Evolutionary conservation across 441 rosid species (phyloP).

Genomic region (Rhodomyrtus psidioides): DNA sequence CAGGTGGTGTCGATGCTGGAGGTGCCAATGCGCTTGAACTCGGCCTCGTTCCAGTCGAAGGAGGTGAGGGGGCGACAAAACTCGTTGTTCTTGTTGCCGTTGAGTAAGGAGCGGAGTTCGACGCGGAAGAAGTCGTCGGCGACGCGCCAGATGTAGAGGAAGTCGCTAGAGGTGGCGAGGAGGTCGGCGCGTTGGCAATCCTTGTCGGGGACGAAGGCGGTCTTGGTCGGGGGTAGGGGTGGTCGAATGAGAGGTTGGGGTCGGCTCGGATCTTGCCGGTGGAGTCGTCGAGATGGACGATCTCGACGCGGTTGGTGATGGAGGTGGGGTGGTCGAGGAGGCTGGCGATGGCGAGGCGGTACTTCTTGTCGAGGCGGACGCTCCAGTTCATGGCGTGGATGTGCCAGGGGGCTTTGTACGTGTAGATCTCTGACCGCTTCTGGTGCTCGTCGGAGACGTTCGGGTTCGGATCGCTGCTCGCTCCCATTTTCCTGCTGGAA

Average conservation of each 20-base stretch:
- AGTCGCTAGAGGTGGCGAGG: constrained; percentile 83
- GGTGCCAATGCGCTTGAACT: constrained; percentile 77
- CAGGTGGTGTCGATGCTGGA: constrained; percentile 90
- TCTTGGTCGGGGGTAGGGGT: constrained; percentile 79
- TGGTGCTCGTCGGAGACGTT: no score
- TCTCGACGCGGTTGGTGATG: constrained; percentile 60
- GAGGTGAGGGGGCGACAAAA: constrained; percentile 88
- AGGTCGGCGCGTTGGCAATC: constrained; percentile 84
- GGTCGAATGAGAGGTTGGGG: constrained; percentile 80
- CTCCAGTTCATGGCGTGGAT: no score
- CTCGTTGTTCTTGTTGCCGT: constrained; percentile 83
- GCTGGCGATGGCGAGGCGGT: no score
- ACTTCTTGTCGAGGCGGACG: no score
- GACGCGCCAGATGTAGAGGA: constrained; percentile 80
- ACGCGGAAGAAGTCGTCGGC: constrained; percentile 53
- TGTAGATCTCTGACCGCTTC: no score
- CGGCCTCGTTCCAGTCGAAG: constrained; percentile 96
- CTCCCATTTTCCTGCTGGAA: no score
- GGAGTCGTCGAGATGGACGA: constrained; percentile 90
- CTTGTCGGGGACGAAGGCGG: constrained; percentile 89
- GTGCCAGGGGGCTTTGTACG: no score
- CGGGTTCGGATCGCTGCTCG: no score
- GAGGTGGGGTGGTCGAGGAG: no score
- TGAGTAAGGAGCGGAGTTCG: constrained; percentile 59
- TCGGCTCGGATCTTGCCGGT: constrained; percentile 96